Base-by-base conservation (phyloP, 345 rosid species). In the Euphorbia pulcherrima region DNA sequence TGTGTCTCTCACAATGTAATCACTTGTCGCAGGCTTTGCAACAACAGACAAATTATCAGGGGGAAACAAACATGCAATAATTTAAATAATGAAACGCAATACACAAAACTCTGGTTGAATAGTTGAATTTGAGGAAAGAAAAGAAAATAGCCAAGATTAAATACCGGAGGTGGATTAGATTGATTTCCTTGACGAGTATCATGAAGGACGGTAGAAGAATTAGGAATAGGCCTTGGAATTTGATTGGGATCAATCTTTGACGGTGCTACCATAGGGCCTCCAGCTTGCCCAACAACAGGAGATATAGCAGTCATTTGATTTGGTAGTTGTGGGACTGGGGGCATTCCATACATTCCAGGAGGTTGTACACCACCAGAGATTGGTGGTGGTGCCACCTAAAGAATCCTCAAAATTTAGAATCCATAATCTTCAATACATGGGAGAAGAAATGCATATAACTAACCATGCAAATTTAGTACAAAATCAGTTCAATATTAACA, bases 191-290 rank as follows among this genome's bases (percentile, higher is more conserved):
- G 89, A 69, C 97, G 91, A 73, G 97, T 94, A 77, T 94, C 97
- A 80, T 87, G 87, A 58, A 89, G 63, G 27, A 71, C 58, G 52
- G 84, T 83, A 47, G 89, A 71, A 63, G 96, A 81, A 81, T 84
- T 73, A 62, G 97, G 93, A 59, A 90, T 75, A 13, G 97, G 99
- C 79, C 99, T 82, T 30, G 99, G 99, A 75, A 94, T 91, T 82
- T 94, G 97, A 81, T 83, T 87, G 64, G 93, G 96, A 80, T 94
- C 99, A 46, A 94, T 94, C 83, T 85, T 89, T 52, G 98, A 88
- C 50, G 90, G 57, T 55, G 87, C 88, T 41, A 90, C 77, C 61
- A 71, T 47, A 72, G 99, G 73, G 56, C 82, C 80, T 72, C 97
- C 97, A 69, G 92, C 70, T 78, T 90, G 95, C 51, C 93, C 93